Base-by-base conservation (phyloP, 1,284 basidiomycete genomes). In the Leccinum pallidistipes region DNA sequence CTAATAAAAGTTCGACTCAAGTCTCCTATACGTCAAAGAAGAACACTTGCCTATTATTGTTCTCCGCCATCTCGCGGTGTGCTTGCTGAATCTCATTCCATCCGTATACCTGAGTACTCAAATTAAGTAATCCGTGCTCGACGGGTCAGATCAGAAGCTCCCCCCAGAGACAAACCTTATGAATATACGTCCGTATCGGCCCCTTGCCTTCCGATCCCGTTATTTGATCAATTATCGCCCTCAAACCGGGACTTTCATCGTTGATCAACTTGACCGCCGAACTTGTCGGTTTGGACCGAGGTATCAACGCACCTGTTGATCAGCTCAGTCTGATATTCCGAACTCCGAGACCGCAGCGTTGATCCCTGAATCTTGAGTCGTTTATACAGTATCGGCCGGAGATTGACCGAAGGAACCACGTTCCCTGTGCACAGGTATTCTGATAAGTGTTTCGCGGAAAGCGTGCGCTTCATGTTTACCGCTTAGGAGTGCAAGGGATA, bases 341-440 rank as follows among this genome's bases (percentile, higher is more conserved):
- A 72, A n/a, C 85, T 83, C 55, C 94, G 86, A 24, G 90, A 88
- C 43, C 95, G 87, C 47, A 98, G 79, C 0, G 94, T 97, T 12
- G 92, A 92, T 24, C 95, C 96, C 75, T 95, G 89, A 59, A 99
- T 88, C 11, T 88, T 86, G 60, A 98, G 83, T 8, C 96, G 88
- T 80, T 98, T 98, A 78, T 81, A 89, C 58, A 96, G 77, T 59
- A 98, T 82, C 9, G 86, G 87, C 2, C 71, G 75, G 32, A 97
- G 77, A 74, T 91, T 83, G 60, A 87, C 77, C n/a, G 82, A 81
- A 32, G 85, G 76, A 32, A 94, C 84, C 52, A 82, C 81, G 24
- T 81, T 75, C 27, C 95, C 96, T 85, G 77, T 62, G 74, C 58
- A 64, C 55, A 59, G 51, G 32, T 54, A 55, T 69, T 64, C 40